Conservation (phyloP, 2,329 filamentous ascomycete species). For the Nannizzia gypsea region DNA sequence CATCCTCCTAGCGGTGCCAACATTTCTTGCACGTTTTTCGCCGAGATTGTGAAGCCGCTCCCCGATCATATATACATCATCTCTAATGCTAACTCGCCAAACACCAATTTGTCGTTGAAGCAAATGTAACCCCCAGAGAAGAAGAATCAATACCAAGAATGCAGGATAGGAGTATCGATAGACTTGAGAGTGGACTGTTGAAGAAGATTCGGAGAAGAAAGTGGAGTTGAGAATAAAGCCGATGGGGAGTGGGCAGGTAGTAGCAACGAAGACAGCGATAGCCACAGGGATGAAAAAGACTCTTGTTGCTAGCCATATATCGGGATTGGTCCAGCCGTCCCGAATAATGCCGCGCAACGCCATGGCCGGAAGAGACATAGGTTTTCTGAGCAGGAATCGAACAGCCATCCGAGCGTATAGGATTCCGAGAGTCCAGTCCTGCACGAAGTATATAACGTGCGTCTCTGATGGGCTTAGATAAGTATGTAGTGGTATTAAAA, state of each 20-base stretch:
- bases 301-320: slow-evolving; percentile 66
- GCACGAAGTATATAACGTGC: slow-evolving; percentile 62
- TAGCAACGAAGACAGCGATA: slow-evolving; percentile 48
- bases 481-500: slow-evolving; percentile 76
- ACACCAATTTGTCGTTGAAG: slow-evolving; percentile 48
- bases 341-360: slow-evolving; percentile 64
- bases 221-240: slow-evolving; percentile 43
- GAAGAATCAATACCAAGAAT: slow-evolving; percentile 43
- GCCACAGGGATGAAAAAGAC: slow-evolving; percentile 71
- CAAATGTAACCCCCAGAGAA: slow-evolving; percentile 32
- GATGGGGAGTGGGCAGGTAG: slow-evolving; percentile 52
- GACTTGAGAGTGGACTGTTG: slow-evolving; percentile 30
- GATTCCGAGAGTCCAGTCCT: slow-evolving; percentile 87
- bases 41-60: slow-evolving; percentile 93
- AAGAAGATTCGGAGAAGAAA: slow-evolving; percentile 22
- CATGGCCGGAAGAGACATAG: slow-evolving; percentile 57
- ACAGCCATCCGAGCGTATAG: slow-evolving; percentile 74
- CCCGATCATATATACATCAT: slow-evolving; percentile 93
- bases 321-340: slow-evolving; percentile 66
- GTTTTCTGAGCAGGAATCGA: slow-evolving; percentile 56
- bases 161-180: slow-evolving; percentile 67
- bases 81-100: slow-evolving; percentile 73
- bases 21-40: slow-evolving; percentile 37
- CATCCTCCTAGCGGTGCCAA: slow-evolving; percentile 28
- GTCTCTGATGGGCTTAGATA: slow-evolving; percentile 42